phyloP scores from a whole-genome alignment of 495 filamentous ascomycete species.

The Penicillium chermesinum region DNA sequence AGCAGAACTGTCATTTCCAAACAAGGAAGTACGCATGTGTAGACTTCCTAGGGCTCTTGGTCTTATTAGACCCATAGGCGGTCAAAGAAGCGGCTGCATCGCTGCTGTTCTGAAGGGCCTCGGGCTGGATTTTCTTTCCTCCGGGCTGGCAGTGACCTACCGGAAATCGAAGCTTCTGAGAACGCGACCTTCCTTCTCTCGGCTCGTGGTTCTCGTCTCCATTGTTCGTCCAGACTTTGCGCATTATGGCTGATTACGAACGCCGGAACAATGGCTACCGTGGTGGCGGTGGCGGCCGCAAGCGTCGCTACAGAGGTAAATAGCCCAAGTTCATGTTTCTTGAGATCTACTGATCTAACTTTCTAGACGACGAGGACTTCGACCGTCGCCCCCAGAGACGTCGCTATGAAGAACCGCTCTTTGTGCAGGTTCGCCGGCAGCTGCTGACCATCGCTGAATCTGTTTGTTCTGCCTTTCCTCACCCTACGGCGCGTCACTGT shows the following conservation, averaged over 20 bases:
- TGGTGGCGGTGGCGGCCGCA: conserved; percentile 58
- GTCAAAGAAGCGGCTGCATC: neutral
- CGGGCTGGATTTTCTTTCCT: neutral
- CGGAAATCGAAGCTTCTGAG: neutral
- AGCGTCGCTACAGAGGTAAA: conserved; percentile 56
- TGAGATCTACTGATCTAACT: conserved; percentile 8
- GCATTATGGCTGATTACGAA: conserved; percentile 71
- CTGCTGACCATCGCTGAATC: conserved; percentile 82
- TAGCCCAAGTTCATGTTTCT: conserved; percentile 6
- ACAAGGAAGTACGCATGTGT: no score
- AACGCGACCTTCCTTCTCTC: neutral
- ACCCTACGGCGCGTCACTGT: neutral
- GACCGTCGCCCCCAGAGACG: conserved; percentile 70
- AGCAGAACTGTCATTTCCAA: no score
- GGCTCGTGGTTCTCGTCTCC: neutral
- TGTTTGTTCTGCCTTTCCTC: conserved; percentile 32
- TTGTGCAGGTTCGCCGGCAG: conserved; percentile 72
- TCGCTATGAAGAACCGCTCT: conserved; percentile 72
- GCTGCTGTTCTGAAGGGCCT: neutral
- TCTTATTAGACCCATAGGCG: no score
- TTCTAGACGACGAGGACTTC: conserved; percentile 68
- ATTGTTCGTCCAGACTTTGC: conserved; percentile 2
- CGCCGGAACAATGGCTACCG: conserved; percentile 48
- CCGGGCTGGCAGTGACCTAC: neutral
- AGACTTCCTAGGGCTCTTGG: no score